Base-by-base conservation (phyloP, 1,284 basidiomycete genomes). In the Clitocybe nebularis region DNA sequence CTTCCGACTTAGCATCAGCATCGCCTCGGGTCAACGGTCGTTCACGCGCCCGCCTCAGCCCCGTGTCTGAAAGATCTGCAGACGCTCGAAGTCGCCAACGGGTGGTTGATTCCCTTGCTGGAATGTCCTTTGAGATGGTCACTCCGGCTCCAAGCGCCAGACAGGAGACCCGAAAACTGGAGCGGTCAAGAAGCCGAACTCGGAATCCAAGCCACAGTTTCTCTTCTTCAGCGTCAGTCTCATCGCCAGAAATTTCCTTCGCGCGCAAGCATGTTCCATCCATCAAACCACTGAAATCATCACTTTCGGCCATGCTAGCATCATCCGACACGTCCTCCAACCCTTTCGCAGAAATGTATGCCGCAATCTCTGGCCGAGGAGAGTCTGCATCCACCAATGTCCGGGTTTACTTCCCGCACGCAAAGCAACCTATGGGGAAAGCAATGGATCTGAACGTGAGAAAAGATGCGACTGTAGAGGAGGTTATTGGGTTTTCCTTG, bases 401-500 rank as follows among this genome's bases (percentile, higher is more conserved):
- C 36, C 77, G 79, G 35, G 74, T 98, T 0, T 98, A 84, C 67
- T 98, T 96, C 67, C 95, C 95, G 0, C 84, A 87, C 56, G 86
- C 89, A 3, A 67, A 66, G 1, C 67, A 80, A 38, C 88, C 89
- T 0, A 64, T 54, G 19, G 77, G 76, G 2, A 73, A 75, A 37
- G 58, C 70, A 17, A 77, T 87, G 73, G 63, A 73, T 23, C 66
- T 89, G 13, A 84, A 75, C 44, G 88, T 98, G 4, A 71, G 92
- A 43, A 84, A 84, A 51, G 94, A 98, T 55, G 88, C 93, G 0
- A 89, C 85, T 0, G 84, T 98, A 11, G 96, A 99, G 61, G 95
- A 99, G 60, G 89, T 96, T 2, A 89, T 97, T 40, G 96, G 96
- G 0, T 94, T 91, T 61, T 87, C 89, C 0, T 60, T 99, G 29